These are phyloP conservation scores for Myochromella boudieri DNA, from an alignment of 768 basidiomycete genomes.

Conservation along the genomic window DNA sequence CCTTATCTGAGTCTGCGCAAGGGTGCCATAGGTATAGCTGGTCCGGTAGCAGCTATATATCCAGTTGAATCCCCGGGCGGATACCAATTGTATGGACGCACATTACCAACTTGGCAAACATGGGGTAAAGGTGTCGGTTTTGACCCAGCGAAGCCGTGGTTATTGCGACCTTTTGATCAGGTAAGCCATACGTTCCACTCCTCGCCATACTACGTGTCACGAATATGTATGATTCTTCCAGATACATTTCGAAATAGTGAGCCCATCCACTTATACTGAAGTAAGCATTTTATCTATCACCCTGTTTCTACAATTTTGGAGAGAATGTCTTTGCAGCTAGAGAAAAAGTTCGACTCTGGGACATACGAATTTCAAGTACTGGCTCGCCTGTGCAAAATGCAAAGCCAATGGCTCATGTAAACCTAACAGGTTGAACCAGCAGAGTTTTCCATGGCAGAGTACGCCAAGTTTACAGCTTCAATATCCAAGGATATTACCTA, in stretches of 20 bases:
- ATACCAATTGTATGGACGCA: constrained; percentile 65
- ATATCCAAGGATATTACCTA: constrained; percentile 39
- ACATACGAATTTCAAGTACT: constrained; percentile 50
- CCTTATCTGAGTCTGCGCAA: no score
- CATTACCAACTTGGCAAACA: constrained; percentile 65
- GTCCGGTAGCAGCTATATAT: constrained; percentile 64
- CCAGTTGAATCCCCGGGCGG: constrained; percentile 59
- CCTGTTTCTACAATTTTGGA: neutral
- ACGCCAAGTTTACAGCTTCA: constrained; percentile 39
- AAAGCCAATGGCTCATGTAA: no score
- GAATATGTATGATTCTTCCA: constrained; percentile 15
- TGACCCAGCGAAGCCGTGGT: constrained; percentile 50
- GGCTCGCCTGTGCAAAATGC: no score
- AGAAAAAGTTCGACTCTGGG: constrained; percentile 52
- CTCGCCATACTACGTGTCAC: neutral
- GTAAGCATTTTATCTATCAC: constrained; percentile 26
- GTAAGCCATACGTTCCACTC: constrained; percentile 23
- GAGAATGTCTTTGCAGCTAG: constrained; percentile 41
- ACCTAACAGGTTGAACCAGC: constrained; percentile 43
- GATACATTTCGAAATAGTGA: constrained; percentile 52
- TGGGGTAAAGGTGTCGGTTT: constrained; percentile 56
- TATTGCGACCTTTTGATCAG: constrained; percentile 64
- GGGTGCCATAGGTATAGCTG: constrained; percentile 73
- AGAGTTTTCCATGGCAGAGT: constrained; percentile 52
- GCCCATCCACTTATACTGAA: constrained; percentile 47